phyloP scores from a whole-genome alignment of 352 stramenopile species.

The Peronospora belbahrii region DNA sequence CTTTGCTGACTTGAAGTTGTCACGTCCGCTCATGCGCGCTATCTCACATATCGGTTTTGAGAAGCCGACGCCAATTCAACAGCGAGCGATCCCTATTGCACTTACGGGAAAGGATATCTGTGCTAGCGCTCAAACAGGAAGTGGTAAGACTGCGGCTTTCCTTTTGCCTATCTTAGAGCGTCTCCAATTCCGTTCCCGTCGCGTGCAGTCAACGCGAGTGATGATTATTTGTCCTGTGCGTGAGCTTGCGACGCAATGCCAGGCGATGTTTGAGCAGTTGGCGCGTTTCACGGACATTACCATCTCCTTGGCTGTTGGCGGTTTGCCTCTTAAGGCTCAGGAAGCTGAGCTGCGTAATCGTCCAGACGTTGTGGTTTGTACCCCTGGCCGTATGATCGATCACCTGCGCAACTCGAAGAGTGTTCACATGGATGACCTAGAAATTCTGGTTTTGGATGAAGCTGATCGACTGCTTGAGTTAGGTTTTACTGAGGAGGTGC shows the following conservation, averaged over 20 bases:
- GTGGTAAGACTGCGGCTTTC: conserved; percentile 98
- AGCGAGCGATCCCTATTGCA: conserved; percentile 90
- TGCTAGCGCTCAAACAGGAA: conserved; percentile 93
- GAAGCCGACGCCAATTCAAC: conserved; percentile 92
- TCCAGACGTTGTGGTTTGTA: conserved; percentile 97
- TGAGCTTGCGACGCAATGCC: conserved; percentile 94
- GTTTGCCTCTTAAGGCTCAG: conserved; percentile 85
- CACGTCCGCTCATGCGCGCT: conserved; percentile 92
- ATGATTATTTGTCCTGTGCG: conserved; percentile 97
- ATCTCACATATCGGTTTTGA: conserved; percentile 95
- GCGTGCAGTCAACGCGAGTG: conserved; percentile 86
- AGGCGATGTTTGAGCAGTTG: conserved; percentile 93
- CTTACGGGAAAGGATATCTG: conserved; percentile 96
- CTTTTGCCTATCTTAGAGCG: conserved; percentile 95
- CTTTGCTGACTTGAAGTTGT: conserved; percentile 96
- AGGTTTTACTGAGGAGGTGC: conserved; percentile 96
- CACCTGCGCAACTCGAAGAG: conserved; percentile 95
- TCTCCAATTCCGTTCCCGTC: conserved; percentile 89
- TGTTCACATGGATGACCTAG: conserved; percentile 96
- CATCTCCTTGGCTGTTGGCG: conserved; percentile 90
- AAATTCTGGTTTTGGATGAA: conserved; percentile 94
- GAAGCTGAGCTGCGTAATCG: conserved; percentile 92
- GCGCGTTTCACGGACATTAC: conserved; percentile 94
- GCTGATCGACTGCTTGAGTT: conserved; percentile 96
- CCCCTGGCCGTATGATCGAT: conserved; percentile 96